phyloP scores from a whole-genome alignment of 495 filamentous ascomycete species.

The Talaromyces nanjingensis region DNA sequence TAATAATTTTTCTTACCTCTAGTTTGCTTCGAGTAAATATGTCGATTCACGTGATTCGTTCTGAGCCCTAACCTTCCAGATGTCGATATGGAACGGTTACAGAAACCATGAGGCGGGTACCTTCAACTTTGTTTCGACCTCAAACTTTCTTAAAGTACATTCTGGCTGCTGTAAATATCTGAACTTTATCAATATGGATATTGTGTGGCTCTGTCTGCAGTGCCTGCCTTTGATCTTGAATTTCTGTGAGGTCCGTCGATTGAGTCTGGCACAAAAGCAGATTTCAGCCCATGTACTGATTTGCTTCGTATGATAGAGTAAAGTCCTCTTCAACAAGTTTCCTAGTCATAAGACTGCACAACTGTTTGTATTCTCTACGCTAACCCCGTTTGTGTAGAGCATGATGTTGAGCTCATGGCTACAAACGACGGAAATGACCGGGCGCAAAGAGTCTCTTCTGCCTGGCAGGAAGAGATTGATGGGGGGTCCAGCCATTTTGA shows the following conservation, averaged over 20 bases:
- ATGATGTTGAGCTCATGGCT: neutral
- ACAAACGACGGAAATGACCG: neutral
- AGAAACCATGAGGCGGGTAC: neutral
- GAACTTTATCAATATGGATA: neutral
- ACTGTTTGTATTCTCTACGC: neutral
- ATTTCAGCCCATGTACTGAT: neutral
- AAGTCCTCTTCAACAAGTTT: neutral
- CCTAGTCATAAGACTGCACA: neutral
- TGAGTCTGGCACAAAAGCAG: neutral
- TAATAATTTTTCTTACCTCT: neutral
- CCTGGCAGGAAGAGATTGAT: neutral
- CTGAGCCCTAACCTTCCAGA: neutral
- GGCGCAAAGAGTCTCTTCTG: neutral
- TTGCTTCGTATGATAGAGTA: neutral
- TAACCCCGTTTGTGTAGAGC: neutral
- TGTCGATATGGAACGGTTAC: neutral
- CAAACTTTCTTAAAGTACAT: neutral
- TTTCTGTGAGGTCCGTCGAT: neutral
- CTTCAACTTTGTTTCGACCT: neutral
- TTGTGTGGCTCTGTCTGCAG: neutral
- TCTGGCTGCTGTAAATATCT: neutral
- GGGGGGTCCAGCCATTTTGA: neutral
- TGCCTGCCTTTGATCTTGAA: neutral
- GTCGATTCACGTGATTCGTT: neutral
- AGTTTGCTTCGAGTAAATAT: neutral